Percentiles rank a stretch among this genome's conserved stretches.
These are phyloP conservation scores for Ogataea corticis DNA, from an alignment of 805 yeast genomes.

Conservation along the genomic window DNA sequence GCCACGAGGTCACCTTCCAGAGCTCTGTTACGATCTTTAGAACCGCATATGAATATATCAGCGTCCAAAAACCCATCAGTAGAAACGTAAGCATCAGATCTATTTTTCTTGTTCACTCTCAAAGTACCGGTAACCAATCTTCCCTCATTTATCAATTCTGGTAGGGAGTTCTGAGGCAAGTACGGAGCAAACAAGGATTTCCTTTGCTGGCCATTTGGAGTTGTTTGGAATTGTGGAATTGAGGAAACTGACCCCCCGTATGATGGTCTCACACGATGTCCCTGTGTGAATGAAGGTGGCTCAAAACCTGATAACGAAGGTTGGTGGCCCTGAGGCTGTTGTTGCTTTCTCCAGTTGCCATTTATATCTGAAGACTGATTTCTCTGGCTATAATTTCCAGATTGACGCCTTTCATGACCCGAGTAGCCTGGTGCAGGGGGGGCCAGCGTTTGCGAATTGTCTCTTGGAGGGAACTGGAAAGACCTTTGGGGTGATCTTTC, in stretches of 20 bases:
- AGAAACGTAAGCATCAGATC: constrained; percentile 98
- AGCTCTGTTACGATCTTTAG: constrained; percentile 97
- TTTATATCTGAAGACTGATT: constrained; percentile 48
- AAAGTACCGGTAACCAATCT: constrained; percentile 88
- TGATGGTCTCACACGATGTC: constrained; percentile 77
- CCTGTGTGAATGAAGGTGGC: constrained; percentile 58
- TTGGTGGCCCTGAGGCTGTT: constrained; percentile 35
- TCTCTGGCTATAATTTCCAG: constrained; percentile 41
- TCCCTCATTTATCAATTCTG: constrained; percentile 86
- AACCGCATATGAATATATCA: constrained; percentile 96
- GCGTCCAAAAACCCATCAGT: constrained; percentile 96
- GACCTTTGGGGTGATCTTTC: constrained; percentile 46
- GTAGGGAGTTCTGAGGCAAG: constrained; percentile 88
- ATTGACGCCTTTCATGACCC: constrained; percentile 43
- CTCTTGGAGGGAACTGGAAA: constrained; percentile 67
- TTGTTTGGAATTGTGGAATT: constrained; percentile 37
- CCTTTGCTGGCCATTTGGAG: constrained; percentile 46
- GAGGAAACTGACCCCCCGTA: constrained; percentile 64
- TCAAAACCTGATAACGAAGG: constrained; percentile 24
- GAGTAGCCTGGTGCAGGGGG: constrained; percentile 58
- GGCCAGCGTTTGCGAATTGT: constrained; percentile 33
- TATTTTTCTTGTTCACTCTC: constrained; percentile 92
- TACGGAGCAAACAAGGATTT: constrained; percentile 94
- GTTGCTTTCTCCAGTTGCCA: constrained; percentile 67
- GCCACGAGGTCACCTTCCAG: constrained; percentile 97